Evolutionary conservation across 164 flowering plant genomes (phyloP).

Genomic region (Amborella trichopoda): DNA sequence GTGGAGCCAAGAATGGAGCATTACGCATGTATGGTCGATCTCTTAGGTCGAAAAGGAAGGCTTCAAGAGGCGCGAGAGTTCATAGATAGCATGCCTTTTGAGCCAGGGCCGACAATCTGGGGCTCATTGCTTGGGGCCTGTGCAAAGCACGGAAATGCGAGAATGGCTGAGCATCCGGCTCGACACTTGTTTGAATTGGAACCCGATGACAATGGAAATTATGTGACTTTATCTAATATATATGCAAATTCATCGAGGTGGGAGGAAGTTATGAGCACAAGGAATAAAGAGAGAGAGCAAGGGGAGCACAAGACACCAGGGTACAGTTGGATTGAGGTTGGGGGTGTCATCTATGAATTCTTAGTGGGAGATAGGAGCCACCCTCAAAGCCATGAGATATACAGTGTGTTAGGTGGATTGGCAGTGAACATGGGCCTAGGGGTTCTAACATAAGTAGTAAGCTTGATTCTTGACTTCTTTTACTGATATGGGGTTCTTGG

Average conservation of each 20-base stretch:
- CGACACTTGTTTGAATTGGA: constrained; percentile 9
- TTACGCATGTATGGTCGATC: constrained; percentile 18
- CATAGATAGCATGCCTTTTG: constrained; percentile 12
- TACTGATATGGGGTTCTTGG: too few species aligned
- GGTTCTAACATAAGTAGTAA: too few species aligned
- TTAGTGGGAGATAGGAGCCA: constrained; percentile 2
- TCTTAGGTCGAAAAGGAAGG: constrained; percentile 12
- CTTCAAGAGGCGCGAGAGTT: constrained; percentile 10
- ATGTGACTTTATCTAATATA: constrained; percentile 15
- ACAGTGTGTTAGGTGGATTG: constrained; percentile 3
- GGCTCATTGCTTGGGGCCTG: constrained; percentile 19
- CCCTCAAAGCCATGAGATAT: constrained; percentile 2
- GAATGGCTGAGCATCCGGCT: constrained; percentile 13
- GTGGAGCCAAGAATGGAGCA: constrained; percentile 13
- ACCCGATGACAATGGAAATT: constrained; percentile 8
- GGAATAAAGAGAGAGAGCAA: constrained; percentile 6
- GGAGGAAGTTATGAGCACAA: constrained; percentile 15
- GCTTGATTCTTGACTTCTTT: too few species aligned
- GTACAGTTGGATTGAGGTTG: constrained; percentile 21
- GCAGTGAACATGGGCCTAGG: too few species aligned
- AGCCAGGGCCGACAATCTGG: constrained; percentile 16
- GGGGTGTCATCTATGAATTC: constrained; percentile 10
- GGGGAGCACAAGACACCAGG: constrained; percentile 13
- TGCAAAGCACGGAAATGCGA: constrained; percentile 8
- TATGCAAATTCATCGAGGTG: constrained; percentile 13